phyloP scores from a whole-genome alignment of 768 basidiomycete species.

The Suillus alpinus region DNA sequence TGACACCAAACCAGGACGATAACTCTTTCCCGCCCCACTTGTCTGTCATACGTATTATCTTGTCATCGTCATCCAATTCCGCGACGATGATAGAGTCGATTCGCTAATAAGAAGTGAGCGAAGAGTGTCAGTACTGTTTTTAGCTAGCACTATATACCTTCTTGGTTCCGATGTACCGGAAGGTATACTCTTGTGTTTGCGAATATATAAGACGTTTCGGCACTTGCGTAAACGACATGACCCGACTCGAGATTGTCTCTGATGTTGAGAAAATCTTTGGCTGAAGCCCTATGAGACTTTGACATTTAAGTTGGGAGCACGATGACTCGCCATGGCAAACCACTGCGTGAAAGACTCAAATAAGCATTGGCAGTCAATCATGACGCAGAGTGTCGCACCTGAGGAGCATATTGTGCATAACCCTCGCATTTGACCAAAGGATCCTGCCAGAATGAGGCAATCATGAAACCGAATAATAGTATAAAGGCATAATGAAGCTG shows the following conservation, averaged over 20 bases:
- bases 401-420: constrained; percentile 49
- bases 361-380: not conserved
- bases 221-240: constrained; percentile 55
- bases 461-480: not conserved
- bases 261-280: constrained; percentile 53
- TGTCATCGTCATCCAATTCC: constrained; percentile 63
- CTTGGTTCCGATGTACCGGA: constrained; percentile 48
- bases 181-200: constrained; percentile 60
- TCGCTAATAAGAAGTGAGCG: constrained; percentile 32
- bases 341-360: constrained; percentile 32
- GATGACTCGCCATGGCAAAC: constrained; percentile 47
- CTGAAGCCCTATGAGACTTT: constrained; percentile 30
- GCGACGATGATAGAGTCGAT: constrained; percentile 61
- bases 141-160: constrained; percentile 37
- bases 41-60: constrained; percentile 56
- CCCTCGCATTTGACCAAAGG: constrained; percentile 50
- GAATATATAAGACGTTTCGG: constrained; percentile 62
- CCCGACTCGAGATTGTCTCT: constrained; percentile 45
- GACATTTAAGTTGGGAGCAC: not conserved
- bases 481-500: not conserved
- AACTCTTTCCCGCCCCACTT: constrained; percentile 58
- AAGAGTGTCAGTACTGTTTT: not conserved
- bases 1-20: constrained; percentile 46
- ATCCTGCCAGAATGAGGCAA: constrained; percentile 34
- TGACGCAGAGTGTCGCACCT: constrained; percentile 37